Evolutionary conservation across 805 yeast species (phyloP).

Genomic region (Sungouiozyma ichnusensis): DNA sequence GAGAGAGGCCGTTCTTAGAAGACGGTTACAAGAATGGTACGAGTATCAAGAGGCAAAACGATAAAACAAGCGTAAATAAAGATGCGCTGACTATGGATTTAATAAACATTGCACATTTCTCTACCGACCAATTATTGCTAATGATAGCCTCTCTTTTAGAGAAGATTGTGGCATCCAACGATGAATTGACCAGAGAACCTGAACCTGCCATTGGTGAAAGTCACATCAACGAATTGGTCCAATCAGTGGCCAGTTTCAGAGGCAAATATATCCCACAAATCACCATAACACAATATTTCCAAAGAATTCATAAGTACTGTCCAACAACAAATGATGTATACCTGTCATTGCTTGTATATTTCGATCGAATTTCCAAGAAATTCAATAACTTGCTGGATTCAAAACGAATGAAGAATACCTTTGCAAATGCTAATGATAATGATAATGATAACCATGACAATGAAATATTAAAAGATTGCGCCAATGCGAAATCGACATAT

Average conservation of each 20-base stretch:
- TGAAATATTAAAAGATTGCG: constrained; percentile 7
- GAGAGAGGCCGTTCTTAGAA: no score
- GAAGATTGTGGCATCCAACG: constrained; percentile 5
- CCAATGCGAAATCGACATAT: no score
- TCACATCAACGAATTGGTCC: constrained; percentile 4
- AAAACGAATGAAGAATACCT: no score
- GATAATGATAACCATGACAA: constrained; percentile 46
- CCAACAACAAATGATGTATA: constrained; percentile 98
- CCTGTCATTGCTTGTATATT: constrained; percentile 78
- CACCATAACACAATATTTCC: constrained; percentile 74
- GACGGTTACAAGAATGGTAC: not conserved
- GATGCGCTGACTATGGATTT: no score
- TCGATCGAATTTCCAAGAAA: constrained; percentile 93
- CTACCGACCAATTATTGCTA: constrained; percentile 64
- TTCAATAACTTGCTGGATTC: no score
- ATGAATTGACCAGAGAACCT: constrained; percentile 30
- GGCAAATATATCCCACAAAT: constrained; percentile 97
- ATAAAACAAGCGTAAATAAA: no score
- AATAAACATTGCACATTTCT: constrained; percentile 63
- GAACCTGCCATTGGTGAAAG: no score
- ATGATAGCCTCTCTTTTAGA: constrained; percentile 77
- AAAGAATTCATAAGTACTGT: constrained; percentile 88
- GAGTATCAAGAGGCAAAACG: not conserved
- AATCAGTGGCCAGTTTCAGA: constrained; percentile 70
- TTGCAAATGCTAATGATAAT: no score